Evolutionary conservation across 306 rosid species (phyloP).

Genomic region (Rosa chinensis): DNA sequence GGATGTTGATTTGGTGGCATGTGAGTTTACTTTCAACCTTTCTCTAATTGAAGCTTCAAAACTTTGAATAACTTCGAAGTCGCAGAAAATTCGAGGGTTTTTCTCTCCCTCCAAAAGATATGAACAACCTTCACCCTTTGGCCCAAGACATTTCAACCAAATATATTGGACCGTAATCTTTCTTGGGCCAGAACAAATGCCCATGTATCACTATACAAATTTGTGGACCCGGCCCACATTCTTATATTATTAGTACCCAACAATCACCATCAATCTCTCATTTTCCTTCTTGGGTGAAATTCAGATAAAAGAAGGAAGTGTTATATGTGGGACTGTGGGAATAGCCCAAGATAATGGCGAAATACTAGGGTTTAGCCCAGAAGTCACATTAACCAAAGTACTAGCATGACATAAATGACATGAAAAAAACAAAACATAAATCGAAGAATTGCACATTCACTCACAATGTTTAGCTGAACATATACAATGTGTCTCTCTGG

Average conservation of each 20-base stretch:
- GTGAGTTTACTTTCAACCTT: neutral
- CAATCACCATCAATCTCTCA: neutral
- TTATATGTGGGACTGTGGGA: no score
- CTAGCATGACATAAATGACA: neutral
- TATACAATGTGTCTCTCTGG: slow-evolving; percentile 35
- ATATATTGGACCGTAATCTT: no score
- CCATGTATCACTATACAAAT: neutral
- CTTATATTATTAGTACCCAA: neutral
- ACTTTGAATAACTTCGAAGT: neutral
- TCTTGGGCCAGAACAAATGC: neutral
- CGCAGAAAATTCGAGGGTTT: neutral
- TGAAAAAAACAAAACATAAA: neutral
- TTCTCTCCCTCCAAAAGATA: neutral
- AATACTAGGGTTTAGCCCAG: neutral
- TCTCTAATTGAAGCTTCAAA: neutral
- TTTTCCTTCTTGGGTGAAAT: neutral
- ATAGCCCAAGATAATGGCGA: neutral
- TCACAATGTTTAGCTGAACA: slow-evolving; percentile 33
- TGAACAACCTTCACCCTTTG: neutral
- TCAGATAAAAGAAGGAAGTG: neutral
- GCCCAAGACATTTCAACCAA: neutral
- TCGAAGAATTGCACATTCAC: slow-evolving; percentile 20
- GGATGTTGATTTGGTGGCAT: neutral
- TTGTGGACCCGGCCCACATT: neutral
- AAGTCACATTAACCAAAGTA: neutral